Base-by-base conservation (phyloP, 2,329 filamentous ascomycete genomes). In the Aspergillus carbonarius region DNA sequence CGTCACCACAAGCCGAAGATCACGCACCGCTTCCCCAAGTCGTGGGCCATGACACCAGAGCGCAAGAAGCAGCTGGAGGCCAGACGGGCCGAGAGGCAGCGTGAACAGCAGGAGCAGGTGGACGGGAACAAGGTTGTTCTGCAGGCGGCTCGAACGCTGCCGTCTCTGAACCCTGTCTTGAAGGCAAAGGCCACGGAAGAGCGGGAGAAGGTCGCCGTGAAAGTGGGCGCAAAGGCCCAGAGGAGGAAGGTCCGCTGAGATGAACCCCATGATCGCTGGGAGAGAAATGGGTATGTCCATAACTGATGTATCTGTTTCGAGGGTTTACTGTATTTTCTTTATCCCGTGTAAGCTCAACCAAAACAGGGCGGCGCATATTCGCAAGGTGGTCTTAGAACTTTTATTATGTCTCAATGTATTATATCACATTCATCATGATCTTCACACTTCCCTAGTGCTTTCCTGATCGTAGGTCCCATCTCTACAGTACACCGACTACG, bases 21-120 rank as follows among this genome's bases (percentile, higher is more conserved):
- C 42, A 85, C 85, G 72, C 82, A 85, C 55, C 83, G 81, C 63
- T 98, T 97, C 76, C 95, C 95, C 2, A 83, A 86, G 66, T 85
- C 87, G 66, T 99, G 95, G 95, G 85, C 83, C 59, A 78, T 99
- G 82, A 93, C 89, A 1, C 78, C 85, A 48, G 81, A 90, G 76
- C 83, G 91, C 63, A 83, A 82, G 70, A 72, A 79, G 69, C 82
- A 89, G 74, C 79, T 97, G 52, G 83, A 85, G n/a, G 81, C 80
- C 42, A 78, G 81, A 60, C 83, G 92, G 54, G 72, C 80, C 60
- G 72, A 82, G 44, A 48, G 44, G 70, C 71, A 79, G 20, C 72
- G 82, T 52, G 74, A 81, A 27, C 89, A 93, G 65, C 75, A 85
- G 54, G 76, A 81, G 15, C 86, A 93, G n/a, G 78, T 82, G 56